Conservation (phyloP, 805 yeast genomes). For the Hanseniaspora nectarophila region DNA sequence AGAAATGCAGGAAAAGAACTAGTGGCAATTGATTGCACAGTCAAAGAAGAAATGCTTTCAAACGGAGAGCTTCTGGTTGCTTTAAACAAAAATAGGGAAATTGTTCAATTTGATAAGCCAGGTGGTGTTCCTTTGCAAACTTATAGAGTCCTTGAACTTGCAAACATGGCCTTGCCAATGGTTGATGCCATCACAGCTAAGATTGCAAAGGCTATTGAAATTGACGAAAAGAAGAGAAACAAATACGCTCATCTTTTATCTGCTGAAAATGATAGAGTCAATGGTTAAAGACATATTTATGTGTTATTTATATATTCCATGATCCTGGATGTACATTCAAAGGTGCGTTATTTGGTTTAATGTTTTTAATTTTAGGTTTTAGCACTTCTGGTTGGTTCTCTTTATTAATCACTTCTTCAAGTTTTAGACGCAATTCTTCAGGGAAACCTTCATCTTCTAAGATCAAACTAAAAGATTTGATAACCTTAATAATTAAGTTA, state of each 20-base stretch:
- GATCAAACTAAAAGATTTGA: not conserved
- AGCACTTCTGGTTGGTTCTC: not conserved
- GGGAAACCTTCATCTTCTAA: not conserved
- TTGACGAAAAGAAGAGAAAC: constrained; percentile 42
- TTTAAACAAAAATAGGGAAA: constrained; percentile 75
- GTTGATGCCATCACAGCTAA: constrained; percentile 55
- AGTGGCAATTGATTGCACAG: constrained; percentile 60
- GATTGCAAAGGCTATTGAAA: constrained; percentile 44
- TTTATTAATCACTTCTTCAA: not conserved
- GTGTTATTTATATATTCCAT: not conserved
- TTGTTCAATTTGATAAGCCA: constrained; percentile 79
- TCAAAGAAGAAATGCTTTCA: constrained; percentile 63
- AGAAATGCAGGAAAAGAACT: constrained; percentile 52
- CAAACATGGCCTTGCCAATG: constrained; percentile 49
- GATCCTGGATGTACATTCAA: not conserved
- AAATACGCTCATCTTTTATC: constrained; percentile 25
- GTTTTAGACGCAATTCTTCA: not conserved
- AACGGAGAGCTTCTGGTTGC: constrained; percentile 78
- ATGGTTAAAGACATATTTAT: not conserved
- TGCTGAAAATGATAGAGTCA: constrained; percentile 26
- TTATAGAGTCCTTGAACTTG: constrained; percentile 50
- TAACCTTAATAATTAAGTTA: not conserved
- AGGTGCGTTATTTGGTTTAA: not conserved
- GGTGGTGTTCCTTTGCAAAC: constrained; percentile 85
- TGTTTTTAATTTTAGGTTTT: not conserved